A percentile compares a stretch with the other conserved stretches of the same genome.
Conservation (phyloP, 768 basidiomycete species). For the Gloeopeniophorella convolvens region DNA sequence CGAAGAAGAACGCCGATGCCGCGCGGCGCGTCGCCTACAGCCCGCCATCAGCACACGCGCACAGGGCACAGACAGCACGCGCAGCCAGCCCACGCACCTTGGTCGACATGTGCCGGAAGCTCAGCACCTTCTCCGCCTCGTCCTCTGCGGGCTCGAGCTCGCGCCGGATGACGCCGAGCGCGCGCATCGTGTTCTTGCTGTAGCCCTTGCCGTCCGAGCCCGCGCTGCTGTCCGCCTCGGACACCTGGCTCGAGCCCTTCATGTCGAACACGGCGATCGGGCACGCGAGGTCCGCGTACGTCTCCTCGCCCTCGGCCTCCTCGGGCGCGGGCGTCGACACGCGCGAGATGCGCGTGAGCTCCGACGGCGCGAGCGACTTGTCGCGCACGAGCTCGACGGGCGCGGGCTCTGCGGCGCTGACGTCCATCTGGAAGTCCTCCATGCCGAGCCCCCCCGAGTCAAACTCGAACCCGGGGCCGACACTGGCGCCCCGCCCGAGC, state of each 20-base stretch:
- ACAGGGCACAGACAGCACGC: too few species aligned
- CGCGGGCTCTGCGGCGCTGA: slow-evolving; percentile 44
- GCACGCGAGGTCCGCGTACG: slow-evolving; percentile 63
- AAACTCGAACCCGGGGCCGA: slow-evolving; percentile 43
- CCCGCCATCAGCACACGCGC: neutral
- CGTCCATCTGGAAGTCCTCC: slow-evolving; percentile 71
- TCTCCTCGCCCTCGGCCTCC: slow-evolving; percentile 55
- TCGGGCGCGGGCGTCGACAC: slow-evolving; percentile 64
- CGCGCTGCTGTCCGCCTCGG: slow-evolving; percentile 26
- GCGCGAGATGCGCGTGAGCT: slow-evolving; percentile 51
- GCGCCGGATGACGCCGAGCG: slow-evolving; percentile 64
- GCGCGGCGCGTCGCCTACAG: slow-evolving; percentile 80
- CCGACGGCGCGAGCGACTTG: slow-evolving; percentile 49
- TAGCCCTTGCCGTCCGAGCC: slow-evolving; percentile 65
- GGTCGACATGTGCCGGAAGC: slow-evolving; percentile 72
- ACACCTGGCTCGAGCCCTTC: slow-evolving; percentile 44
- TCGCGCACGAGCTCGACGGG: slow-evolving; percentile 33
- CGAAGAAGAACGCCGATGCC: slow-evolving; percentile 96
- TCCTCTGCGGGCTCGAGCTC: slow-evolving; percentile 55
- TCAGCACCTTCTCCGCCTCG: slow-evolving; percentile 54
- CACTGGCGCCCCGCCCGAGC: slow-evolving; percentile 37
- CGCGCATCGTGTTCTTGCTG: slow-evolving; percentile 86
- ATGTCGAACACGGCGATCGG: slow-evolving; percentile 79
- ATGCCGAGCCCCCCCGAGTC: slow-evolving; percentile 46
- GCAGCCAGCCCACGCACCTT: slow-evolving; percentile 45